Evolutionary conservation across 495 filamentous ascomycete genomes (phyloP).

Genomic region (Pseudevernia furfuracea): DNA sequence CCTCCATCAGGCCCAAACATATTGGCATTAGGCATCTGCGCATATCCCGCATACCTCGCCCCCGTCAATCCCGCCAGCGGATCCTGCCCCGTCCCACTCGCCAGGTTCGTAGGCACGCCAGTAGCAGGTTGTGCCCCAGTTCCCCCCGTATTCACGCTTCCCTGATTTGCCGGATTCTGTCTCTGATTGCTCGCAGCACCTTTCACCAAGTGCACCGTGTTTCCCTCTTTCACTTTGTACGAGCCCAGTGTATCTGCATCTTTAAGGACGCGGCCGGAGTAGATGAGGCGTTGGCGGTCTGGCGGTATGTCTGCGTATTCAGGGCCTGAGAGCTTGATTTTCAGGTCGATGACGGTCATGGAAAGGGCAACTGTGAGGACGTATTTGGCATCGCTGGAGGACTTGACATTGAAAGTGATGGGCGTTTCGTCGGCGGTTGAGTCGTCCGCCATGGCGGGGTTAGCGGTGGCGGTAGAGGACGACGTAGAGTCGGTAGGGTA

Average conservation of each 20-base stretch:
- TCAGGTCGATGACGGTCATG: constrained; percentile 78
- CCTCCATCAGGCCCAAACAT: constrained; percentile 96
- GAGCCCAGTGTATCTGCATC: constrained; percentile 74
- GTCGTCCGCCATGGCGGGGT: constrained; percentile 36
- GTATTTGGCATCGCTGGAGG: constrained; percentile 76
- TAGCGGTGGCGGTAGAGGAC: neutral
- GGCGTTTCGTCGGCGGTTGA: constrained; percentile 42
- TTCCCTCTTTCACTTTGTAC: constrained; percentile 93
- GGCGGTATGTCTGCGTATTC: constrained; percentile 79
- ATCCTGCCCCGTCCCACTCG: constrained; percentile 84
- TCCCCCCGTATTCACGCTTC: constrained; percentile 39
- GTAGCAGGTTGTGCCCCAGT: constrained; percentile 42
- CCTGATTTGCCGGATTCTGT: constrained; percentile 49
- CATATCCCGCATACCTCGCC: constrained; percentile 87
- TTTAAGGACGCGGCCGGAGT: constrained; percentile 93
- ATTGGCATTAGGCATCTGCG: constrained; percentile 76
- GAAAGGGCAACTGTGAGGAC: constrained; percentile 68
- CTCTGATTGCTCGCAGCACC: constrained; percentile 84
- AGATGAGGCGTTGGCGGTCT: constrained; percentile 89
- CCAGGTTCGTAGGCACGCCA: constrained; percentile 79
- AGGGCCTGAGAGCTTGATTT: constrained; percentile 69
- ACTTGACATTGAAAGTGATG: constrained; percentile 92
- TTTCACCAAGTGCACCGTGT: constrained; percentile 94
- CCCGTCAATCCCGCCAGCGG: constrained; percentile 86
- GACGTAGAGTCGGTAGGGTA: neutral